Base-by-base conservation (phyloP, 2,329 filamentous ascomycete species). In the Paradendryphiella salina region DNA sequence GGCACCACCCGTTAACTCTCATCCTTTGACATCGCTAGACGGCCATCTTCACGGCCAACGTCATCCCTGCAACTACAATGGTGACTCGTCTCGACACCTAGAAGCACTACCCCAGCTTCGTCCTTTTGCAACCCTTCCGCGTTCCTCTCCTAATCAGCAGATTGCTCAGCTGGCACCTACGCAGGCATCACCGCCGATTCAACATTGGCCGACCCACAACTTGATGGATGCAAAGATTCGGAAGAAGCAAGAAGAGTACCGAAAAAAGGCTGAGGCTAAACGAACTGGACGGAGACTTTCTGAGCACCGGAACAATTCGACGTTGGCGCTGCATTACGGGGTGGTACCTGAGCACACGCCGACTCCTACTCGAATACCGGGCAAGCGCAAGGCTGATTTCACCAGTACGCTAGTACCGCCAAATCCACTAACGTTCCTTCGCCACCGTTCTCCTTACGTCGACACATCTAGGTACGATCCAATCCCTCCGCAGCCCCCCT, bases 181-280 rank as follows among this genome's bases (percentile, higher is more conserved):
- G 14, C 26, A 21, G 2, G 21, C 6, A 21, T 9, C 38, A 29
- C 59, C 59, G 3, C 34, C 53, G 1, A 36, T 55, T 4, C 55
- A 64, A 13, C 37, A 61, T 40, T 61, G 59, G 59, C 57, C 55
- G 1, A 59, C 57, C 2, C 23, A 50, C 17, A 52, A 47, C 20
- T 26, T 47, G 18, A 9, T 44, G 8, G 42, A 54, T 20, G 17
- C 11, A n/a, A 17, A 38, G 9, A 28, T 40, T 17, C 37, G 15
- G 15, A 46, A 46, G 28, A 54, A 57, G 31, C 47, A 54, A 29
- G 51, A 54, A 10, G 21, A 13, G 14, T 41, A 35, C 17, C 35
- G 10, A 32, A 34, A 34, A 41, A 43, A 54, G 9, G 42, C 33
- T 15, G 31, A 39, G 20, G 37, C 18, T 17, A 35, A 34, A 32